A percentile compares a stretch with the other conserved stretches of the same genome.
phyloP scores from a whole-genome alignment of 306 rosid species.

The Inga oerstediana region DNA sequence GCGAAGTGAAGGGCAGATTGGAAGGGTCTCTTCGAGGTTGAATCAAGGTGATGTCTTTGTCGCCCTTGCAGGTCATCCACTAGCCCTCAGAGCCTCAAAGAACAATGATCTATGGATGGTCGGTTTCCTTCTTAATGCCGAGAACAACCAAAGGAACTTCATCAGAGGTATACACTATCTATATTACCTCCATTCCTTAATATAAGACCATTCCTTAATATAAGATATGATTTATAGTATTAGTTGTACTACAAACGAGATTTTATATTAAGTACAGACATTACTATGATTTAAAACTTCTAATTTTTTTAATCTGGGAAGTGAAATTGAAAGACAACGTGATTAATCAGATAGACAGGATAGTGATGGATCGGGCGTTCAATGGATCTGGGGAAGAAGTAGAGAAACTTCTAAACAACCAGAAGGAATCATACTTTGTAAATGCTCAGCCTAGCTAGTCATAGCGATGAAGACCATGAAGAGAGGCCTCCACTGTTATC shows the following conservation, averaged over 20 bases:
- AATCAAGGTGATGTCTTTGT: slow-evolving; percentile 34
- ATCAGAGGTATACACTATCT: slow-evolving; percentile 35
- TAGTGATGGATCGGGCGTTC: slow-evolving; percentile 37
- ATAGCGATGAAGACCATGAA: not conserved
- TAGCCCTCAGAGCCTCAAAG: slow-evolving; percentile 35
- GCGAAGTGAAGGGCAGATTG: not conserved
- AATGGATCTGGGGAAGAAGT: slow-evolving; percentile 31
- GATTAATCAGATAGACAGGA: slow-evolving; percentile 33
- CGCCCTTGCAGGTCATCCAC: slow-evolving; percentile 43
- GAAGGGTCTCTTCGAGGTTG: slow-evolving; percentile 32
- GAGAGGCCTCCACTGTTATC: slow-evolving; percentile 21
- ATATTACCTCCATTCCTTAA: too few relatives aligned
- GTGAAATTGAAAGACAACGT: slow-evolving; percentile 35
- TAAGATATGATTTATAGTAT: too few relatives aligned
- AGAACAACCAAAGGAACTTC: slow-evolving; percentile 49
- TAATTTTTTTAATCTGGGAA: too few relatives aligned
- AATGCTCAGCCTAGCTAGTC: slow-evolving; percentile 1
- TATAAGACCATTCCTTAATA: too few relatives aligned
- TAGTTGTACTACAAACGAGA: too few relatives aligned
- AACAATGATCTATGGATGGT: slow-evolving; percentile 10
- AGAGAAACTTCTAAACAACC: slow-evolving; percentile 34
- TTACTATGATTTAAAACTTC: too few relatives aligned
- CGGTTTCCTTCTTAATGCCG: slow-evolving; percentile 42
- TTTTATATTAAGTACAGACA: too few relatives aligned
- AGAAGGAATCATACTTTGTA: slow-evolving; percentile 42